Evolutionary conservation across 1,284 basidiomycete species (phyloP).

Genomic region (Boletus subluridellus): DNA sequence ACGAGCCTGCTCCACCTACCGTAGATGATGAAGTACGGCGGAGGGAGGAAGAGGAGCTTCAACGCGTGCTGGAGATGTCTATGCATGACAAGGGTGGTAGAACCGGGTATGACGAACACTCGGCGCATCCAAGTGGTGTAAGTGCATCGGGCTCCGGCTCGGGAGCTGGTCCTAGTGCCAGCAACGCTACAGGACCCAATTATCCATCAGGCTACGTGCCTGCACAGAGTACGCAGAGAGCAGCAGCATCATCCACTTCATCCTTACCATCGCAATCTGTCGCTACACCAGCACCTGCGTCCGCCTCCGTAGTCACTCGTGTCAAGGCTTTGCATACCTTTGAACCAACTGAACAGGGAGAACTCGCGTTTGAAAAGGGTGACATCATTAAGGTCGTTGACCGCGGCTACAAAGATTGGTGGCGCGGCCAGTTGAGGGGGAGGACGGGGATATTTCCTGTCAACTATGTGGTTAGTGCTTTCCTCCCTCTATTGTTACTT

Average conservation of each 20-base stretch:
- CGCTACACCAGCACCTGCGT: slow-evolving; percentile 17
- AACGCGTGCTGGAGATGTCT: slow-evolving; percentile 84
- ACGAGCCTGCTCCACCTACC: slow-evolving; percentile 63
- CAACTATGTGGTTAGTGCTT: slow-evolving; percentile 81
- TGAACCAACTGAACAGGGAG: slow-evolving; percentile 84
- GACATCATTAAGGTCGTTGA: slow-evolving; percentile 97
- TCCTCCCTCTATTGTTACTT: neutral
- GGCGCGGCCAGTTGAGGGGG: slow-evolving; percentile 91
- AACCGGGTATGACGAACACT: slow-evolving; percentile 46
- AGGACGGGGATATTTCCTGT: slow-evolving; percentile 97
- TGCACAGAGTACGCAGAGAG: slow-evolving; percentile 33
- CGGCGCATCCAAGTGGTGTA: slow-evolving; percentile 41
- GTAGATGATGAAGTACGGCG: slow-evolving; percentile 78
- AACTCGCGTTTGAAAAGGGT: slow-evolving; percentile 89
- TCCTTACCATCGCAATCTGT: slow-evolving; percentile 22
- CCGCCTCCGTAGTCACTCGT: slow-evolving; percentile 61
- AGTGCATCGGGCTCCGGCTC: slow-evolving; percentile 34
- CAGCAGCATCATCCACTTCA: slow-evolving; percentile 27
- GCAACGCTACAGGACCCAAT: slow-evolving; percentile 24
- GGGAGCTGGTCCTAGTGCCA: slow-evolving; percentile 12
- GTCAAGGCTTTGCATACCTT: slow-evolving; percentile 93
- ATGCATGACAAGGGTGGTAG: slow-evolving; percentile 85
- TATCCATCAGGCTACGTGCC: slow-evolving; percentile 49
- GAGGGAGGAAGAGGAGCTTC: slow-evolving; percentile 89
- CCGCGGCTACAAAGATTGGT: slow-evolving; percentile 96